These are phyloP conservation scores for Neofusicoccum parvum DNA, from an alignment of 2,329 filamentous ascomycete genomes.

Conservation along the genomic window DNA sequence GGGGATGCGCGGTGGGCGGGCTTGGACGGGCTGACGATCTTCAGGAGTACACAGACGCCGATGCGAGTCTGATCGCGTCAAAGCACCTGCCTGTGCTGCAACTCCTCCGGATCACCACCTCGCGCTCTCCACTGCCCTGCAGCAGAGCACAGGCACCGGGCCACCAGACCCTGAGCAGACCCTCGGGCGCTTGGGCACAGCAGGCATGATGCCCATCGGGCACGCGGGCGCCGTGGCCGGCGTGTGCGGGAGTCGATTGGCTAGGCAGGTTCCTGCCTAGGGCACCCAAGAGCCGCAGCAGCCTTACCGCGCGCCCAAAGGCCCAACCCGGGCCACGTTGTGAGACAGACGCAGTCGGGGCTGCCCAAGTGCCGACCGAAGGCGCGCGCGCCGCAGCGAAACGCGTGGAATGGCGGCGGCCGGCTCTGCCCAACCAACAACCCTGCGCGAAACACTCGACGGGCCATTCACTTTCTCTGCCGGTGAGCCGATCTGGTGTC, in stretches of 20 bases:
- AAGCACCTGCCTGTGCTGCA: neutral
- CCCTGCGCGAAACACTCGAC: neutral
- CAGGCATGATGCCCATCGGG: constrained; percentile 7
- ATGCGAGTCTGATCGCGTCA: neutral
- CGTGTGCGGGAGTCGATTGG: too few relatives aligned
- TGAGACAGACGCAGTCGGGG: neutral
- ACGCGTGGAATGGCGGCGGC: neutral
- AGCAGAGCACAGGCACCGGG: neutral
- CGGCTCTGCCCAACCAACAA: neutral
- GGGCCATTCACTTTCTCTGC: neutral
- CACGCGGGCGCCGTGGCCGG: neutral
- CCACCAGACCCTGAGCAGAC: neutral
- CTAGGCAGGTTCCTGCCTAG: neutral
- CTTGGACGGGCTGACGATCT: constrained; percentile 1
- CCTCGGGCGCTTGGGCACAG: neutral
- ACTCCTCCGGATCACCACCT: neutral
- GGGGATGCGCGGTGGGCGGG: constrained; percentile 2
- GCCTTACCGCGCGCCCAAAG: neutral
- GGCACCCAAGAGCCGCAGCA: neutral
- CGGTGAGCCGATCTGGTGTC: neutral
- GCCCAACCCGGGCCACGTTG: neutral
- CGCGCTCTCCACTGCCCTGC: neutral
- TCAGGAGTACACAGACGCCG: neutral
- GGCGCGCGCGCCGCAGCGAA: neutral
- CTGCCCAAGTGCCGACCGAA: neutral